phyloP scores from a whole-genome alignment of 2,329 filamentous ascomycete species.

The Pseudogymnoascus verrucosus region DNA sequence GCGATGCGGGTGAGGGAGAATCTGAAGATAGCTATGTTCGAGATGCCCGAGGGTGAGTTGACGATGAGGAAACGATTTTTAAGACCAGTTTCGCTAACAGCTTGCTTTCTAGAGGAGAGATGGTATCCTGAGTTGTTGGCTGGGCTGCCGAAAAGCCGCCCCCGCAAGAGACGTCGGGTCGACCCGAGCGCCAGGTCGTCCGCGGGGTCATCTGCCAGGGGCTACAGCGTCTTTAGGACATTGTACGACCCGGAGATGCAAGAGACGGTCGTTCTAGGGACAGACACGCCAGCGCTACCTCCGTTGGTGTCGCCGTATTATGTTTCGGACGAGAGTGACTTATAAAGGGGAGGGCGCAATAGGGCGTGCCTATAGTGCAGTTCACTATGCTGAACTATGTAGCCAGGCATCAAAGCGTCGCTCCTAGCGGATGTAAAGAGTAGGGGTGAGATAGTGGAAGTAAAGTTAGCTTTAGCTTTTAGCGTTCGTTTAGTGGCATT shows the following conservation, averaged over 20 bases:
- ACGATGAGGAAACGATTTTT: background rate
- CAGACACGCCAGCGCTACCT: background rate
- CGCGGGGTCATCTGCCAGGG: background rate
- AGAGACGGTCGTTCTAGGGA: background rate
- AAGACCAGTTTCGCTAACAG: background rate
- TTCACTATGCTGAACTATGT: too few relatives aligned
- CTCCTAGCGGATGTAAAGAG: too few relatives aligned
- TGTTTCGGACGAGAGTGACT: background rate
- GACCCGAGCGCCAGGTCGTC: background rate
- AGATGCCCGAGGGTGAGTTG: background rate
- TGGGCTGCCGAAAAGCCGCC: background rate
- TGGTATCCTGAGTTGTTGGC: background rate
- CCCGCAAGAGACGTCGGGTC: background rate
- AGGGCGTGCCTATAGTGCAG: background rate
- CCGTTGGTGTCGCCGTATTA: background rate
- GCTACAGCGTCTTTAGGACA: background rate
- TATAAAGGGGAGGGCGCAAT: background rate
- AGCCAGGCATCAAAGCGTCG: too few relatives aligned
- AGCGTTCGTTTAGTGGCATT: too few relatives aligned
- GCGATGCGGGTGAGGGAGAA: background rate
- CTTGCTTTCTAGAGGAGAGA: background rate
- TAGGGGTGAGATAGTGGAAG: too few relatives aligned
- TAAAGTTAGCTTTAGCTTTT: too few relatives aligned
- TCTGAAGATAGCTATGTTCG: background rate
- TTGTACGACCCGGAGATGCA: background rate